Evolutionary conservation across 2,329 filamentous ascomycete species (phyloP), one percentile per base, ranked within the genome.

Genomic region (Botryotinia narcissicola): DNA sequence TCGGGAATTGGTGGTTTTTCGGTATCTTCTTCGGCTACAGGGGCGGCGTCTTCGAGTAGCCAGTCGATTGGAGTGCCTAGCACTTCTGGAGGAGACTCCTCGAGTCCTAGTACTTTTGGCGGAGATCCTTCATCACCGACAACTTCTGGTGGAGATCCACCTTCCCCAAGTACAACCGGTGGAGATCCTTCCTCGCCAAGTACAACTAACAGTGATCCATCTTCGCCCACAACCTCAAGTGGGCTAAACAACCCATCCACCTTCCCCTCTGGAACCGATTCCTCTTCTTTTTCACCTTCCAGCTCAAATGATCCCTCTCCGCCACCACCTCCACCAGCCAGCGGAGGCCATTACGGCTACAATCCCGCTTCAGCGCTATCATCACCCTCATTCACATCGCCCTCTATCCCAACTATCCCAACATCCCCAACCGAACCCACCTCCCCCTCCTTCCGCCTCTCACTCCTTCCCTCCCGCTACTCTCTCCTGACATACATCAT

Each of bases 391-490:
- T 51, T 64, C 22, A 7, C 63, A 29, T n/a, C 42, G 5, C 6
- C 10, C n/a, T 42, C 42, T 9, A 18, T 54, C 29, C 61, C 71
- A 16, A 2, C 48, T 1, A 54, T 54, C 25, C 25, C 48, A n/a
- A 54, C 48, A 16, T n/a, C 48, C 5, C 25, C 48, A 6, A n/a
- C 12, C 12, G 25, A 54, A n/a, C 25, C 48, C 48, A 54, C 14
- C 48, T 7, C 48, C 48, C 29, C 71, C 6, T 29, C 63, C 54
- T 73, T 69, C 25, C 63, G 40, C 1, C 42, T 70, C 29, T 62
- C 63, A 2, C 44, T 73, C n/a, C 51, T 73, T 25, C 71, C 71
- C n/a, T 44, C 51, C 29, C 32, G 37, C 3, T 73, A 29, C 20
- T 40, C n/a, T 14, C 37, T 69, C 54, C 40, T 70, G 20, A 57